Percentiles rank a stretch among this genome's conserved stretches.
These are phyloP conservation scores for Alternaria infectoria DNA, from an alignment of 2,329 filamentous ascomycete genomes.

Conservation along the genomic window DNA sequence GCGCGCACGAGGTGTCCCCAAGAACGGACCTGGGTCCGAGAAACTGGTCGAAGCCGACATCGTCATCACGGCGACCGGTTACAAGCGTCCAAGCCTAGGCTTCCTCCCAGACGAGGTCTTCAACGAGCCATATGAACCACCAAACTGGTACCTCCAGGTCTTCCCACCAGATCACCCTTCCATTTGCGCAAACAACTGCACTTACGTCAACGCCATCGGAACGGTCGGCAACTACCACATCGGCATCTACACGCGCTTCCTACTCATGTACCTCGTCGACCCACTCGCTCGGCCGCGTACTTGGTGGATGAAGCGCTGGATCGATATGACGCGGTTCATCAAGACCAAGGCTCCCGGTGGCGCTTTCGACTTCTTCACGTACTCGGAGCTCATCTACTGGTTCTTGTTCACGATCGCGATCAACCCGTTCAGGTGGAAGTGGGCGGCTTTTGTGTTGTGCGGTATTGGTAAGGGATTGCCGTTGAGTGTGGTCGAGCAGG, in stretches of 20 bases:
- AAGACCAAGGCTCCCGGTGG: conserved; percentile 71
- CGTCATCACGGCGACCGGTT: conserved; percentile 84
- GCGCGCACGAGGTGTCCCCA: conserved; percentile 73
- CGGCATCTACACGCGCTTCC: conserved; percentile 83
- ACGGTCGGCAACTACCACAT: conserved; percentile 89
- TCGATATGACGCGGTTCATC: conserved; percentile 78
- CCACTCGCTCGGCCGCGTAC: conserved; percentile 74
- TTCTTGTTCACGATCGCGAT: conserved; percentile 78
- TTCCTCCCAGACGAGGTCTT: conserved; percentile 80
- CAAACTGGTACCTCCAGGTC: conserved; percentile 88
- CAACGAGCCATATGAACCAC: conserved; percentile 73
- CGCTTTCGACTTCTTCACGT: conserved; percentile 90
- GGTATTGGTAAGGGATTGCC: conserved; percentile 74
- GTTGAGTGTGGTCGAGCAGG: conserved; percentile 67
- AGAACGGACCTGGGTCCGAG: conserved; percentile 74
- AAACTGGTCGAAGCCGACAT: conserved; percentile 74
- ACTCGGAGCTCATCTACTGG: conserved; percentile 84
- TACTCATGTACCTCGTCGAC: conserved; percentile 86
- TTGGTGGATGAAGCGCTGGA: conserved; percentile 83
- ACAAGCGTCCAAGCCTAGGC: conserved; percentile 71
- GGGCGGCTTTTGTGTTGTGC: conserved; percentile 82
- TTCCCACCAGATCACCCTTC: conserved; percentile 78
- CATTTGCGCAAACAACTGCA: conserved; percentile 83
- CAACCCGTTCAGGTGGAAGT: conserved; percentile 91
- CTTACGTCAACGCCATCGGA: conserved; percentile 80